These are phyloP conservation scores for Helotiales sp. DNA, from an alignment of 2,329 filamentous ascomycete genomes.

Conservation along the genomic window DNA sequence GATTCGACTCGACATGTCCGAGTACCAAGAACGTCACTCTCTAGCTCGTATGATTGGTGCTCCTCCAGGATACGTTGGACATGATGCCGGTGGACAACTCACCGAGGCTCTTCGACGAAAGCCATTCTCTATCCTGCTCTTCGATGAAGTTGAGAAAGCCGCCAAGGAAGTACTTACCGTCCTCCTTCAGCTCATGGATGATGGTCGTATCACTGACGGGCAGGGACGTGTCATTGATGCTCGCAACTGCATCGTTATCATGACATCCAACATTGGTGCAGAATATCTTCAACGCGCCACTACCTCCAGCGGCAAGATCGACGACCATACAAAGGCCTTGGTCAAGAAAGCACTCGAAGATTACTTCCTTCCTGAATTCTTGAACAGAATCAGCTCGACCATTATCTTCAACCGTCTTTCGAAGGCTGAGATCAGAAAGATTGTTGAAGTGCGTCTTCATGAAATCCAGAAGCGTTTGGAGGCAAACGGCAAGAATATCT, in stretches of 20 bases:
- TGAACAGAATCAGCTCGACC: slow-evolving; percentile 93
- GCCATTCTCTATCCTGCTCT: slow-evolving; percentile 96
- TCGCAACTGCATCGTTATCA: slow-evolving; percentile 97
- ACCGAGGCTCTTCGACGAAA: slow-evolving; percentile 92
- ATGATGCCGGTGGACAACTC: slow-evolving; percentile 92
- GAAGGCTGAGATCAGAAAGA: slow-evolving; percentile 85
- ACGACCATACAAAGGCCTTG: slow-evolving; percentile 79
- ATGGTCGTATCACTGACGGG: slow-evolving; percentile 96
- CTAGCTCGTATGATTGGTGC: slow-evolving; percentile 97
- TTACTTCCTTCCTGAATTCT: slow-evolving; percentile 97
- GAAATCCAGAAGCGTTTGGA: slow-evolving; percentile 93
- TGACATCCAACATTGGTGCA: slow-evolving; percentile 96
- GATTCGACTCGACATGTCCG: slow-evolving; percentile 99
- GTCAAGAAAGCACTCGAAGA: slow-evolving; percentile 89
- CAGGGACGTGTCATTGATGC: slow-evolving; percentile 95
- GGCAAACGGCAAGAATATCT: slow-evolving; percentile 80
- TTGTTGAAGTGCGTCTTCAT: slow-evolving; percentile 83
- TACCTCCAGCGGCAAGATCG: slow-evolving; percentile 79
- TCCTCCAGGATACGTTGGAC: slow-evolving; percentile 93
- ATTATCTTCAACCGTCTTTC: slow-evolving; percentile 99
- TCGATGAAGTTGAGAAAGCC: slow-evolving; percentile 98
- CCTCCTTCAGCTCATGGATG: slow-evolving; percentile 98
- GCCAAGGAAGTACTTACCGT: slow-evolving; percentile 97
- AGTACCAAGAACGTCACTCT: slow-evolving; percentile 96
- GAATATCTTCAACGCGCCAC: slow-evolving; percentile 85